Evolutionary conservation across 306 rosid genomes (phyloP).

Genomic region (Fragaria ananassa): DNA sequence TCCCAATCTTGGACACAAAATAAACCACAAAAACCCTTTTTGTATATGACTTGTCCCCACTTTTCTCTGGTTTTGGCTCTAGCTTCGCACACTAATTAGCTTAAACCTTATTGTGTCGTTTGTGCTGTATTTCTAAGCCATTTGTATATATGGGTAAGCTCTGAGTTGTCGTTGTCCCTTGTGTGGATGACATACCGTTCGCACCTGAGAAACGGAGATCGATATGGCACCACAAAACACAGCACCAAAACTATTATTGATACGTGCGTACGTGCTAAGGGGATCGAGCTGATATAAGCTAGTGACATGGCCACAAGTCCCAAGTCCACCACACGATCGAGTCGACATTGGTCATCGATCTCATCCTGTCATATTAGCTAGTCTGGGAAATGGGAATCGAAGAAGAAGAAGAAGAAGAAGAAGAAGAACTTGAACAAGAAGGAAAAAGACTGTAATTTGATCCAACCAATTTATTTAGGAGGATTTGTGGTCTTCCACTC

Average conservation of each 20-base stretch:
- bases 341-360: conserved; percentile 11
- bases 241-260: not conserved
- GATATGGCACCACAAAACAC: conserved; percentile 7
- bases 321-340: conserved; percentile 5
- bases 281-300: not conserved
- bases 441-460: conserved; percentile 5
- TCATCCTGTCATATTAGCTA: conserved; percentile 11
- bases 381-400: not conserved
- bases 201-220: not conserved
- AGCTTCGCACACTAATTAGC: not conserved
- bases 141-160: too few relatives aligned
- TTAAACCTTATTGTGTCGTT: not conserved
- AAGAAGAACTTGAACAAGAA: too few relatives aligned
- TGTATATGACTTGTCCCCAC: not conserved
- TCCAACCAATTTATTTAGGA: conserved; percentile 15
- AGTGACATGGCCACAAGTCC: not conserved
- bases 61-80: not conserved
- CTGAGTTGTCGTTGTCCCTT: conserved; percentile 8
- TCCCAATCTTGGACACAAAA: conserved; percentile 14
- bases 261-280: not conserved
- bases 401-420: not conserved
- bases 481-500: conserved; percentile 41
- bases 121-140: not conserved
- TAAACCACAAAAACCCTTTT: conserved; percentile 4
- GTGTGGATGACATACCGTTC: conserved; percentile 16